Percentiles rank a stretch among this genome's conserved stretches.
These are phyloP conservation scores for Effrenium voratum DNA, from an alignment of 73 alveolate species.

Conservation along the genomic window DNA sequence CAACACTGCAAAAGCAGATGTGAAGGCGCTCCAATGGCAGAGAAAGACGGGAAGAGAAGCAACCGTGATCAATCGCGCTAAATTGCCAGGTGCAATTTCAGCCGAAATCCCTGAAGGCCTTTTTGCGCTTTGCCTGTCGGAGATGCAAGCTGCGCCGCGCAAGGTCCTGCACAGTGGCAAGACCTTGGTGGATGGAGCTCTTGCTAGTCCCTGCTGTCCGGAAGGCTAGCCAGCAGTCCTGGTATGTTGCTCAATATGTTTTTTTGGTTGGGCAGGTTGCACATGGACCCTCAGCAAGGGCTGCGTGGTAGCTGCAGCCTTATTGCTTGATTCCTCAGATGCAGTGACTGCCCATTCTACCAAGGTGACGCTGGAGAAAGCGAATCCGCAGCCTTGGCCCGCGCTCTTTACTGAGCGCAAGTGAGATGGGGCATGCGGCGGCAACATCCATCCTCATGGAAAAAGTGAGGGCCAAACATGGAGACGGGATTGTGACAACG, in stretches of 20 bases:
- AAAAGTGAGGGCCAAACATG: no score
- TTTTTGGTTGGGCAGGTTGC: slow-evolving; percentile 34
- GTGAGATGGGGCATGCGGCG: no score
- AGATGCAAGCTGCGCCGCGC: no score
- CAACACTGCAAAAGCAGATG: slow-evolving; percentile 48
- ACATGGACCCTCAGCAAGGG: slow-evolving; percentile 93
- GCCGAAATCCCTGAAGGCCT: slow-evolving; percentile 86
- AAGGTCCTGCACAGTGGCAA: slow-evolving; percentile 64
- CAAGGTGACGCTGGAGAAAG: slow-evolving; percentile 86
- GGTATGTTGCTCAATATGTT: neutral
- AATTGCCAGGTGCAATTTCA: slow-evolving; percentile 69
- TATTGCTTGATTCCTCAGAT: no score
- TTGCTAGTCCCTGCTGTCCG: slow-evolving; percentile 82
- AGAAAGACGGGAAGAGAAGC: neutral
- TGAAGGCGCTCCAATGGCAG: slow-evolving; percentile 10
- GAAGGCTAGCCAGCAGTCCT: slow-evolving; percentile 3
- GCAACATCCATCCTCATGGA: no score
- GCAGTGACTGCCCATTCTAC: neutral
- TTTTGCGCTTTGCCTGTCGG: no score
- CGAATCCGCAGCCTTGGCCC: slow-evolving; percentile 84
- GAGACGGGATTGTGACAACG: no score
- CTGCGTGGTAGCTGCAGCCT: slow-evolving; percentile 47
- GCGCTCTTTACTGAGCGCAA: slow-evolving; percentile 61
- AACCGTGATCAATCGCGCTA: neutral
- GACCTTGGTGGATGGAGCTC: slow-evolving; percentile 74